Percentiles rank a stretch among this genome's conserved stretches.
These are phyloP conservation scores for Gynochthodes officinalis DNA, from an alignment of 257 asterid genomes.

Conservation along the genomic window DNA sequence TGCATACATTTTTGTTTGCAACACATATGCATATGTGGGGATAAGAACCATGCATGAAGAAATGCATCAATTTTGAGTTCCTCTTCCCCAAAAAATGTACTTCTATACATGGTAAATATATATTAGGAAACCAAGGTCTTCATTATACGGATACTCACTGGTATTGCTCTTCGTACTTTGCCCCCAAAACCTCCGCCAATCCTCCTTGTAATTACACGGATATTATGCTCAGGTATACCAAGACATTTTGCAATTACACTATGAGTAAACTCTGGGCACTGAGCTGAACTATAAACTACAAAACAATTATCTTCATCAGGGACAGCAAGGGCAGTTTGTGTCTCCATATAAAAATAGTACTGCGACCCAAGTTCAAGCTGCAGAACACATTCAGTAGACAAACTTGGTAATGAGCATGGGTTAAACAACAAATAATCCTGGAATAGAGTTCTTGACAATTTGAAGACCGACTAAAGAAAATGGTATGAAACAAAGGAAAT, in stretches of 20 bases:
- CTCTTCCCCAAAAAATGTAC: neutral
- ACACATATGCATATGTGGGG: neutral
- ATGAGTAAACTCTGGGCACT: slow-evolving; percentile 53
- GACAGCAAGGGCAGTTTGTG: slow-evolving; percentile 69
- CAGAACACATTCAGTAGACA: slow-evolving; percentile 12
- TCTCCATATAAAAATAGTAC: slow-evolving; percentile 70
- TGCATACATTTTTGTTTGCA: no score
- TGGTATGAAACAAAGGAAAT: neutral
- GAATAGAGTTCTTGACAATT: neutral
- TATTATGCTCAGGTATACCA: slow-evolving; percentile 62
- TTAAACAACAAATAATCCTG: neutral
- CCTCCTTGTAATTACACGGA: slow-evolving; percentile 69
- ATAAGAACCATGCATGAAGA: neutral
- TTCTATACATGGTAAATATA: neutral
- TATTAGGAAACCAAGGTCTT: slow-evolving; percentile 35
- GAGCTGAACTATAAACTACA: slow-evolving; percentile 66
- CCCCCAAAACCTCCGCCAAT: slow-evolving; percentile 88
- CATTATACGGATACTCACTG: slow-evolving; percentile 49
- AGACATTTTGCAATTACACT: slow-evolving; percentile 63
- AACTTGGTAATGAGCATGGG: neutral
- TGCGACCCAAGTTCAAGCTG: slow-evolving; percentile 64
- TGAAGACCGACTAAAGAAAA: neutral
- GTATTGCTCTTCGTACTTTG: slow-evolving; percentile 50
- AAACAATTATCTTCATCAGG: slow-evolving; percentile 84
- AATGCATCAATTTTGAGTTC: neutral